Conservation (phyloP, 805 yeast genomes). For the Millerozyma miso region DNA sequence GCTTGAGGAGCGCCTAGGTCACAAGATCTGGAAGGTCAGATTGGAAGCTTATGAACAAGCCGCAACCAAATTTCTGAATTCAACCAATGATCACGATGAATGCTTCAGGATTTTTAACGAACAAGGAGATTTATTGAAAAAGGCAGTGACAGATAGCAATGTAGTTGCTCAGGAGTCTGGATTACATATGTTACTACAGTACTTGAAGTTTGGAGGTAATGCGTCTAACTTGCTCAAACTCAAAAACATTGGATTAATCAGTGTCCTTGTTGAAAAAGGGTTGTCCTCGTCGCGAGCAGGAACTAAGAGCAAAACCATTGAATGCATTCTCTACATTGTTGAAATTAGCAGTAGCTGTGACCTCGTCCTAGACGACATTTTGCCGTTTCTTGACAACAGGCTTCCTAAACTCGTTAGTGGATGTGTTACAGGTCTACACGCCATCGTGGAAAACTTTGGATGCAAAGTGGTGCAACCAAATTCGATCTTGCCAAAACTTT, state of each 20-base stretch:
- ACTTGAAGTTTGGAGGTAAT: conserved; percentile 54
- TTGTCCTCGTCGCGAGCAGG: conserved; percentile 69
- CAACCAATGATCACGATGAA: conserved; percentile 53
- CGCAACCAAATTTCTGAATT: conserved; percentile 44
- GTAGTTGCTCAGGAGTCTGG: conserved; percentile 92
- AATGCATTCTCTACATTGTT: conserved; percentile 56
- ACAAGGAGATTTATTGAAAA: conserved; percentile 53
- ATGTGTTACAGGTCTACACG: conserved; percentile 50
- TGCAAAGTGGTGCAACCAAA: conserved; percentile 57
- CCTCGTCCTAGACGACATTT: conserved; percentile 59
- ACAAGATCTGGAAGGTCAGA: conserved; percentile 86
- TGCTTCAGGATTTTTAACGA: conserved; percentile 48
- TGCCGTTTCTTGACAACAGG: conserved; percentile 58
- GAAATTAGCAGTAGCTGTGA: conserved; percentile 62
- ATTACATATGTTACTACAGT: conserved; percentile 48
- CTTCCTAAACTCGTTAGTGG: conserved; percentile 79
- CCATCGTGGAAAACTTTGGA: conserved; percentile 60
- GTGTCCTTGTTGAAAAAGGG: conserved; percentile 75
- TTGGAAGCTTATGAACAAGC: conserved; percentile 72
- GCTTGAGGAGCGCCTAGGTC: conserved; percentile 59
- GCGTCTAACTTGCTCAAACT: conserved; percentile 36
- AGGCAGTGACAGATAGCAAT: conserved; percentile 69
- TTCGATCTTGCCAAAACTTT: conserved; percentile 51
- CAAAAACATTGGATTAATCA: conserved; percentile 38
- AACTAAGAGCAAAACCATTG: conserved; percentile 63